A percentile compares a stretch with the other conserved stretches of the same genome.
These are phyloP conservation scores for Shiraia bambusicola DNA, from an alignment of 2,329 filamentous ascomycete genomes.

Conservation along the genomic window DNA sequence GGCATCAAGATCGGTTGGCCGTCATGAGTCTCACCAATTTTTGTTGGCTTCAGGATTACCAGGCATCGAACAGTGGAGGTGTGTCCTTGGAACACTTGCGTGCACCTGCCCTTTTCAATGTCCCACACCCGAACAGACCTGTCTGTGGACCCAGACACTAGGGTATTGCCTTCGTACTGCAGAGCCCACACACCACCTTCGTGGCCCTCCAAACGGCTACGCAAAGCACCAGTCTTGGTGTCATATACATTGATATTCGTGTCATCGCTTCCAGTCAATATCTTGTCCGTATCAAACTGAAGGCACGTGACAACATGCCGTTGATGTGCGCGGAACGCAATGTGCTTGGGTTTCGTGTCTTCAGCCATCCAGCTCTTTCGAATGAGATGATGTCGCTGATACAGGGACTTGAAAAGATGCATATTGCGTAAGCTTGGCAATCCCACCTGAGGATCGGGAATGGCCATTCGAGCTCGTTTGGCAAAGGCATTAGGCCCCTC, in stretches of 20 bases:
- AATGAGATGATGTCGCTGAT: constrained; percentile 89
- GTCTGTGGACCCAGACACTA: constrained; percentile 96
- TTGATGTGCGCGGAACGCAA: constrained; percentile 95
- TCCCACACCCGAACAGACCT: constrained; percentile 99
- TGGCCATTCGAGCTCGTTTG: constrained; percentile 76
- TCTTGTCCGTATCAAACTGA: constrained; percentile 97
- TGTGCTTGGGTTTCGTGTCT: constrained; percentile 80
- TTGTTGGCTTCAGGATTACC: constrained; percentile 86
- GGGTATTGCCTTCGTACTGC: constrained; percentile 90
- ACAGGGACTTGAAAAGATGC: constrained; percentile 94
- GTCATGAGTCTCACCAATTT: constrained; percentile 70
- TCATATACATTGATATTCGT: constrained; percentile 98
- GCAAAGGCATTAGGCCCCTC: constrained; percentile 87
- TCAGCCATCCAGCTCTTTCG: constrained; percentile 86
- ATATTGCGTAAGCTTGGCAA: constrained; percentile 76
- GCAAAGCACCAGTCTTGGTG: constrained; percentile 85
- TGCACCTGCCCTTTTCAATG: constrained; percentile 87
- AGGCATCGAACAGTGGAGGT: constrained; percentile 95
- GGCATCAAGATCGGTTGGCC: constrained; percentile 85
- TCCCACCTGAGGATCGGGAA: constrained; percentile 79
- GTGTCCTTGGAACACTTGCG: constrained; percentile 95
- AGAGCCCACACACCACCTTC: constrained; percentile 97
- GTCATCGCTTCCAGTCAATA: constrained; percentile 95
- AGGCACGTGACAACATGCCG: constrained; percentile 96
- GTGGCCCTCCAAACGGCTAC: constrained; percentile 83